Percentiles rank a stretch among this genome's conserved stretches.
These are phyloP conservation scores for Nitzschia inconspicua DNA, from an alignment of 108 stramenopile species.

Conservation along the genomic window DNA sequence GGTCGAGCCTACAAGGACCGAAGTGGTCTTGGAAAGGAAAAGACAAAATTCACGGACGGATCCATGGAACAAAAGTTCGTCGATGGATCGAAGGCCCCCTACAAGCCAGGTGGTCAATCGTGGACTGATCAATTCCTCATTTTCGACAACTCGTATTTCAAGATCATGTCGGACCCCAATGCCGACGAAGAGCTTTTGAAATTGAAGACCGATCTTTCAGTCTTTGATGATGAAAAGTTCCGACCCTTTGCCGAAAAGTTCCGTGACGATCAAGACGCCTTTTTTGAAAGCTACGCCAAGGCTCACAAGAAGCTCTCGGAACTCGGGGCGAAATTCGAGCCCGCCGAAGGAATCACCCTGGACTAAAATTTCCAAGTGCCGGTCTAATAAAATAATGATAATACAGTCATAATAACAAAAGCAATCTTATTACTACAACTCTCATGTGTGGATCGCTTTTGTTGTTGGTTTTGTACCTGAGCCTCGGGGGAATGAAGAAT, in stretches of 20 bases:
- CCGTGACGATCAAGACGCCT: constrained; percentile 83
- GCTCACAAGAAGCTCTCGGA: constrained; percentile 91
- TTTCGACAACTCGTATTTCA: constrained; percentile 90
- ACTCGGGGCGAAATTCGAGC: constrained; percentile 82
- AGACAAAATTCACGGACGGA: constrained; percentile 94
- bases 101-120: constrained; percentile 82
- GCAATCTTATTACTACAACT: no score
- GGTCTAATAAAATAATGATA: no score
- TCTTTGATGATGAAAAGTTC: constrained; percentile 76
- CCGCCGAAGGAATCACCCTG: constrained; percentile 45
- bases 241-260: constrained; percentile 70
- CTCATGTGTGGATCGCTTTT: no score
- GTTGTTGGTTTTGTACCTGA: no score
- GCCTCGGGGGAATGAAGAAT: no score
- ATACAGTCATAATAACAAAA: no score
- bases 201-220: constrained; percentile 67
- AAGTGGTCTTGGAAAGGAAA: constrained; percentile 77
- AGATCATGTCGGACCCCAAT: constrained; percentile 41
- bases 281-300: constrained; percentile 89
- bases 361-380: constrained; percentile 9
- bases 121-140: constrained; percentile 77
- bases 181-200: constrained; percentile 73
- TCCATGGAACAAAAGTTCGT: constrained; percentile 57
- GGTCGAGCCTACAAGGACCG: constrained; percentile 85
- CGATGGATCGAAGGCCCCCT: constrained; percentile 86